Evolutionary conservation across 2,329 filamentous ascomycete species (phyloP), one percentile per base, ranked within the genome.

Genomic region (Aspergillus sp.): DNA sequence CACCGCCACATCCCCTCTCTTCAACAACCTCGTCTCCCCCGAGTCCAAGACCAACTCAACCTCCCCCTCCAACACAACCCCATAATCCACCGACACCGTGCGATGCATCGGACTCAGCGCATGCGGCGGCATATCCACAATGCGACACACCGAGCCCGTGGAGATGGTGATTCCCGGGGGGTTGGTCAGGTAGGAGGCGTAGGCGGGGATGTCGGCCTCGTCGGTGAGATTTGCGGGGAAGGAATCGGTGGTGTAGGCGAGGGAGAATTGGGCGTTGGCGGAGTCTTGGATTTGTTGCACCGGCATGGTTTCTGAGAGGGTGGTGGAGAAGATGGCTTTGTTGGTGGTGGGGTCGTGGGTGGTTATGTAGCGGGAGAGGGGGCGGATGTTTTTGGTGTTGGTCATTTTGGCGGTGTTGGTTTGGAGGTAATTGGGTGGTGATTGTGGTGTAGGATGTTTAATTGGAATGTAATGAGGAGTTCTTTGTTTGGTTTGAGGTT

Each of bases 1-100:
- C 15, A 86, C 78, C 3, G 79, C 79, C n/a, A 84, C 73, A 67
- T 86, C 83, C 1, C 83, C 83, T 4, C 78, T 70, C 57, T 73
- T 74, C 73, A 86, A 71, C 27, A 75, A 59, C 57, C 77, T 75
- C 54, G 68, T 74, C 62, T 80, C 80, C 0, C 83, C 83, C 13
- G 77, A 77, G 61, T 83, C 83, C 8, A 85, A 70, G 2, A 80
- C 58, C 61, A 83, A 69, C 59, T 82, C 80, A 17, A 84, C 69
- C 63, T 77, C 77, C 2, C 83, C 83, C 65, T 84, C 82, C 7
- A 84, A 62, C 2, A 84, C 75, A 57, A 84, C 75, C 10, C 81
- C 83, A 61, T 81, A 84, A 64, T 84, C 83, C 6, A 84, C 68
- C 13, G 74, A 80, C 62, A 81, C 75, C 0, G 82, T 83, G 7